A percentile compares a stretch with the other conserved stretches of the same genome.
These are phyloP conservation scores for Xylariaceae sp. DNA, from an alignment of 2,329 filamentous ascomycete genomes.

Conservation along the genomic window DNA sequence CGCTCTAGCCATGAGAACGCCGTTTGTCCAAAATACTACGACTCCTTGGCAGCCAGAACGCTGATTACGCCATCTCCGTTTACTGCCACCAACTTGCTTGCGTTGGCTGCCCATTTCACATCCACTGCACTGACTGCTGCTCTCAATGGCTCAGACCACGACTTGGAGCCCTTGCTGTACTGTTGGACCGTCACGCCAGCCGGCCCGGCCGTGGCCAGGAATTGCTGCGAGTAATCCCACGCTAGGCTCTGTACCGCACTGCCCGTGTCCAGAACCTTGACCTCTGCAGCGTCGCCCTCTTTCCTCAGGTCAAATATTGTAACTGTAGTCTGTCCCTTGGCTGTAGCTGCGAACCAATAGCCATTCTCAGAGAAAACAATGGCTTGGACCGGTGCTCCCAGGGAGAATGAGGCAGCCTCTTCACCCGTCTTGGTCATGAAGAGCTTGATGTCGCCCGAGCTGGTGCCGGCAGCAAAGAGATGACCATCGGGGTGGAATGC, in stretches of 20 bases:
- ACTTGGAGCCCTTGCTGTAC: slow-evolving; percentile 83
- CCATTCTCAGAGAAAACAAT: slow-evolving; percentile 95
- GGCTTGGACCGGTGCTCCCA: slow-evolving; percentile 71
- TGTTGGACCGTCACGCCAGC: slow-evolving; percentile 85
- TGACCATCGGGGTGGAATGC: slow-evolving; percentile 98
- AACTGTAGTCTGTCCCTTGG: slow-evolving; percentile 75
- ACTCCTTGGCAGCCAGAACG: slow-evolving; percentile 60
- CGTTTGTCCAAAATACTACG: slow-evolving; percentile 20
- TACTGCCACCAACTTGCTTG: slow-evolving; percentile 73
- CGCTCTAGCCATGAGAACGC: background rate
- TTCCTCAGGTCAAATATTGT: slow-evolving; percentile 93
- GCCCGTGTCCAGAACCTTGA: slow-evolving; percentile 85
- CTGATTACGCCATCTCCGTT: slow-evolving; percentile 76
- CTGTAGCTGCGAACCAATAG: slow-evolving; percentile 87
- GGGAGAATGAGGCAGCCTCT: slow-evolving; percentile 72
- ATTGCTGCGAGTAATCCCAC: slow-evolving; percentile 97
- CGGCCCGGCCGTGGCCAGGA: slow-evolving; percentile 78
- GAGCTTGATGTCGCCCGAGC: slow-evolving; percentile 79
- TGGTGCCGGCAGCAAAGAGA: slow-evolving; percentile 82
- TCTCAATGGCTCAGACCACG: slow-evolving; percentile 84
- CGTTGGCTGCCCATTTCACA: slow-evolving; percentile 76
- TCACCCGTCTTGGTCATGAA: slow-evolving; percentile 84
- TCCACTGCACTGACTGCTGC: slow-evolving; percentile 73
- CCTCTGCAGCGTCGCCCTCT: slow-evolving; percentile 77
- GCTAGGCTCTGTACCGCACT: slow-evolving; percentile 73